Conservation (phyloP, 2,329 filamentous ascomycete genomes). For the Coleophoma crateriformis region DNA sequence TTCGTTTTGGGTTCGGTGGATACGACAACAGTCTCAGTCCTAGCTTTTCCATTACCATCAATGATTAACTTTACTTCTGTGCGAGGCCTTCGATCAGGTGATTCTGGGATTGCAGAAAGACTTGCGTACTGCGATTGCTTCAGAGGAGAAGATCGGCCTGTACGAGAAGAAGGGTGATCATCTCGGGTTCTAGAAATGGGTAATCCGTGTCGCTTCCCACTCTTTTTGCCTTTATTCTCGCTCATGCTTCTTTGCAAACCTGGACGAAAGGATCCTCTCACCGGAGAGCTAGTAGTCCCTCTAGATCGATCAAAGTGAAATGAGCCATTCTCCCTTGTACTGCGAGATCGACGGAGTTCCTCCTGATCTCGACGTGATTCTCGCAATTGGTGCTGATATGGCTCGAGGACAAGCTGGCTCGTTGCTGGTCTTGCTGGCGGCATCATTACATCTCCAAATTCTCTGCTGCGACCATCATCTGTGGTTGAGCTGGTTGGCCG, state of each 20-base stretch:
- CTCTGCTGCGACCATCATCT: constrained; percentile 11
- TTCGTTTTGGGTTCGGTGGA: constrained; percentile 14
- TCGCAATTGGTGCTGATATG: constrained; percentile 26
- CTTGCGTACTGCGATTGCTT: constrained; percentile 42
- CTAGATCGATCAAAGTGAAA: constrained; percentile 18
- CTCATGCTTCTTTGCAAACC: constrained; percentile 21
- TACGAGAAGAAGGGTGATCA: constrained; percentile 15
- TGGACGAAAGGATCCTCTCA: constrained; percentile 20
- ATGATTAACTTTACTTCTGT: constrained; percentile 59
- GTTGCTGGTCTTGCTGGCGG: constrained; percentile 20
- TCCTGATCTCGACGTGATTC: constrained; percentile 24
- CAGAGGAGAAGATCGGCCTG: constrained; percentile 37
- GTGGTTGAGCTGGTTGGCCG: constrained; percentile 29
- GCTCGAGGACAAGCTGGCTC: constrained; percentile 19
- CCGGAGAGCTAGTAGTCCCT: constrained; percentile 22
- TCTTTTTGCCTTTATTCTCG: constrained; percentile 19
- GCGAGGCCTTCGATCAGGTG: constrained; percentile 33
- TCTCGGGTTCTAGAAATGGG: constrained; percentile 6
- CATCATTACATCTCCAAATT: constrained; percentile 17
- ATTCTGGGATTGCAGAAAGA: constrained; percentile 54
- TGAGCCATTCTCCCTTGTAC: constrained; percentile 14
- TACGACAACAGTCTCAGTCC: constrained; percentile 23
- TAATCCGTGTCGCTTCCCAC: constrained; percentile 12
- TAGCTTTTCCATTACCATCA: constrained; percentile 49
- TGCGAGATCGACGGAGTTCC: constrained; percentile 20